phyloP scores from a whole-genome alignment of 176 grass and related monocot species.

The Carex parvula region DNA sequence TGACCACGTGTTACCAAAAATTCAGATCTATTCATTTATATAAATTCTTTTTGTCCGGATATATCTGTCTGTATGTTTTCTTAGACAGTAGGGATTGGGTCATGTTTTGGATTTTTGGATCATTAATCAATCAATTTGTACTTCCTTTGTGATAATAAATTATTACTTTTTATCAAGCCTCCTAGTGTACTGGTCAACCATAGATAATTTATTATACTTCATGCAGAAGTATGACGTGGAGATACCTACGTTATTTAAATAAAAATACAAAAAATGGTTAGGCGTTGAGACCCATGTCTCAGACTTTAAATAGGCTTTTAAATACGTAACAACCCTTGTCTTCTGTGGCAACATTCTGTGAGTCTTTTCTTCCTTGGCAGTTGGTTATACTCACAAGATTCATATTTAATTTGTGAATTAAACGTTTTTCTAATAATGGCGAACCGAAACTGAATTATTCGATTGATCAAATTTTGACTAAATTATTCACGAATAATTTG shows the following conservation, averaged over 20 bases:
- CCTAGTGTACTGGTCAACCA: constrained; percentile 18
- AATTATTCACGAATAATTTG: too few species aligned
- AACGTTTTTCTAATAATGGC: too few species aligned
- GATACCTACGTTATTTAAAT: background rate
- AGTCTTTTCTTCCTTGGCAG: background rate
- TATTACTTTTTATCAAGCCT: background rate
- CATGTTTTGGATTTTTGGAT: background rate
- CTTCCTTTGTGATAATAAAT: background rate
- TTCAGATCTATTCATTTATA: background rate
- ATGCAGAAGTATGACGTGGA: constrained; percentile 11
- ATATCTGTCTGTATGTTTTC: background rate
- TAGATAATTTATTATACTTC: constrained; percentile 11
- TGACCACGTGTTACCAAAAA: background rate
- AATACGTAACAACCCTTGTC: background rate
- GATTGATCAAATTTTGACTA: too few species aligned
- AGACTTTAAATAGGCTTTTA: background rate
- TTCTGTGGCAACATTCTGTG: background rate
- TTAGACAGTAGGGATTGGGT: background rate
- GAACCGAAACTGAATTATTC: too few species aligned
- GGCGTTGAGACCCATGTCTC: background rate
- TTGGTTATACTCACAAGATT: too few species aligned
- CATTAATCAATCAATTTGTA: background rate
- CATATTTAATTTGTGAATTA: too few species aligned
- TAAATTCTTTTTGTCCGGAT: background rate
- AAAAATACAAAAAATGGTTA: background rate